These are phyloP conservation scores for Phoenix dactylifera DNA, from an alignment of 176 grass and related monocot species.

Conservation along the genomic window DNA sequence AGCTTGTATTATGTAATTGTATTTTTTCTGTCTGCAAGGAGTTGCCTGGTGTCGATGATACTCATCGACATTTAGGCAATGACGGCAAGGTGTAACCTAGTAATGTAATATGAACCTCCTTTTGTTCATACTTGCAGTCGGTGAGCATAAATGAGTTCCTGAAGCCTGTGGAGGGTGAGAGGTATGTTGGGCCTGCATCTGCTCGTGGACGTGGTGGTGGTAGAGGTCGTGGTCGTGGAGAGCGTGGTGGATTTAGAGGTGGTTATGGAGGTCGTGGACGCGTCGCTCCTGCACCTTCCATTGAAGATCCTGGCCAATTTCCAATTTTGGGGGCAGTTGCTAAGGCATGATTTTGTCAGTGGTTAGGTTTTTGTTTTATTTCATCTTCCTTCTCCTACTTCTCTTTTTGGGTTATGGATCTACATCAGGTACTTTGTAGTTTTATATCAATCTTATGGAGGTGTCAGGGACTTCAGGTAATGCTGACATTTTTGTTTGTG, in stretches of 20 bases:
- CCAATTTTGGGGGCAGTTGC: slow-evolving; percentile 1
- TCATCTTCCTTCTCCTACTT: neutral
- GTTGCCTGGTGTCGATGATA: no score
- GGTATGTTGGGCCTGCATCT: neutral
- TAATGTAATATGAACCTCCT: neutral
- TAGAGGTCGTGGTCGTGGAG: slow-evolving; percentile 2
- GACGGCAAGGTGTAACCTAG: no score
- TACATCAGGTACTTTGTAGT: no score
- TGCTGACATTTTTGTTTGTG: no score
- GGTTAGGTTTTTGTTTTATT: neutral
- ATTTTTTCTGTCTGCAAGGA: no score
- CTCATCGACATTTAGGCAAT: no score
- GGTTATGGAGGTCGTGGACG: neutral
- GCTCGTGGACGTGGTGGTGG: slow-evolving; percentile 4
- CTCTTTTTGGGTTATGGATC: neutral
- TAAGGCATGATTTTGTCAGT: slow-evolving; percentile 8
- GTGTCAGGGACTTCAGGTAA: no score
- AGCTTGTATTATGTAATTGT: no score
- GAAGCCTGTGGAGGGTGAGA: slow-evolving; percentile 5
- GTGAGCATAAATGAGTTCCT: slow-evolving; percentile 14
- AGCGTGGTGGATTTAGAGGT: neutral
- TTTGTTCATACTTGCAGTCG: slow-evolving; percentile 1
- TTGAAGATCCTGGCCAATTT: slow-evolving; percentile 12
- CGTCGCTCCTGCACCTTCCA: neutral
- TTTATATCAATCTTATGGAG: no score